A percentile compares a stretch with the other conserved stretches of the same genome.
phyloP scores from a whole-genome alignment of 305 asterid genomes.

The Solanum chacoense region DNA sequence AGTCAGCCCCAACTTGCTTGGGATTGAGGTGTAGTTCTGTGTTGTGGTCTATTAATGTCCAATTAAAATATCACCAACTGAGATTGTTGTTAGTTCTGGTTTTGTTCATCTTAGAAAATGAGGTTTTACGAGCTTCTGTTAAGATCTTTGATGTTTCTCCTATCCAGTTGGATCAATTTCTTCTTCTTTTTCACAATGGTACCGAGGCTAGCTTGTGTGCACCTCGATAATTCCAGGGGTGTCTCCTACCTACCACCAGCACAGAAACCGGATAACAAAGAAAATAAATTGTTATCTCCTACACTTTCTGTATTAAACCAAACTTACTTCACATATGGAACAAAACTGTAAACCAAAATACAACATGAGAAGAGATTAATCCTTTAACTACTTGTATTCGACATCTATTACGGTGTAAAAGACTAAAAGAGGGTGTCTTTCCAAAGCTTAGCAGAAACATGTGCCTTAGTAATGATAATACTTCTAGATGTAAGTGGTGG shows the following conservation, averaged over 20 bases:
- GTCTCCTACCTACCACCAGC: not conserved
- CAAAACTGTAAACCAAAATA: not conserved
- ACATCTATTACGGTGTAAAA: not conserved
- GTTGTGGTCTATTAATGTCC: not conserved
- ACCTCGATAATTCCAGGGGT: not conserved
- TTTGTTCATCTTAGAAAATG: not conserved
- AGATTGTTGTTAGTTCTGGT: not conserved
- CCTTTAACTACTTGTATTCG: not conserved
- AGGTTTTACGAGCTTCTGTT: not conserved
- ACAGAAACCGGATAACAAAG: not conserved
- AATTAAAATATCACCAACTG: not conserved
- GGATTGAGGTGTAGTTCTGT: not conserved
- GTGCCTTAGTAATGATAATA: not conserved
- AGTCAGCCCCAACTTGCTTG: not conserved
- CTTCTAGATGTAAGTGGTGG: not conserved
- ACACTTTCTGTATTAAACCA: not conserved
- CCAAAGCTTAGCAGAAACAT: not conserved
- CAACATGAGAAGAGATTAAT: not conserved
- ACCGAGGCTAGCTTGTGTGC: not conserved
- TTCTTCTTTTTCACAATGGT: not conserved
- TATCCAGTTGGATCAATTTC: not conserved
- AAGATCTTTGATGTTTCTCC: not conserved
- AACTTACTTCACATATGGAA: not conserved
- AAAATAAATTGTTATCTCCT: not conserved
- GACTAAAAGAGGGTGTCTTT: not conserved